These are phyloP conservation scores for Ogataea dorogensis DNA, from an alignment of 805 yeast species.

Conservation along the genomic window DNA sequence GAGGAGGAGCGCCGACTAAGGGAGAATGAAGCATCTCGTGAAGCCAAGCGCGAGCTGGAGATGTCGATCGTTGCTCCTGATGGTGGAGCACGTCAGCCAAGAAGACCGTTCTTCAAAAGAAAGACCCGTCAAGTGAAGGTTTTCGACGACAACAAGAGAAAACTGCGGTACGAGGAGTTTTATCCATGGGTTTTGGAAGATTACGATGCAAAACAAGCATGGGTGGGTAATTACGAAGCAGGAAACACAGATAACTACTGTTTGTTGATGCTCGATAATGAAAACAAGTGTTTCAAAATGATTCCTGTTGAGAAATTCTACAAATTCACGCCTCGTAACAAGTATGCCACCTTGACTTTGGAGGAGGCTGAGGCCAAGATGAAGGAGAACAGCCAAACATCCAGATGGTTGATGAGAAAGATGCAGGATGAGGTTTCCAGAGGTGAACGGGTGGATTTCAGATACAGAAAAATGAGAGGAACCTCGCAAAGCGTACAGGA, in stretches of 20 bases:
- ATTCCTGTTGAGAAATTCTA: slow-evolving; percentile 94
- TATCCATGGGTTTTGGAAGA: slow-evolving; percentile 99
- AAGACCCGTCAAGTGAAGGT: slow-evolving; percentile 83
- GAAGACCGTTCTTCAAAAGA: slow-evolving; percentile 58
- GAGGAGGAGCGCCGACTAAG: slow-evolving; percentile 28
- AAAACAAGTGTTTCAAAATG: slow-evolving; percentile 75
- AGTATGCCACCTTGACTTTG: slow-evolving; percentile 86
- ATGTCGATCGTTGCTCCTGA: slow-evolving; percentile 85
- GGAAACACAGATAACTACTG: slow-evolving; percentile 83
- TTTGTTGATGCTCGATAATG: slow-evolving; percentile 76
- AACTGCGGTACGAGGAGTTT: slow-evolving; percentile 89
- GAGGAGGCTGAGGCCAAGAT: slow-evolving; percentile 96
- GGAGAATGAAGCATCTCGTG: slow-evolving; percentile 32
- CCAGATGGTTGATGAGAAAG: slow-evolving; percentile 95
- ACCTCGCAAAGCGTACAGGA: slow-evolving; percentile 35
- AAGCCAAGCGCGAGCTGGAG: slow-evolving; percentile 42
- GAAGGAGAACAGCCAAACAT: slow-evolving; percentile 71
- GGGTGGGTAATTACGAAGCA: slow-evolving; percentile 96
- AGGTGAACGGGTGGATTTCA: slow-evolving; percentile 49
- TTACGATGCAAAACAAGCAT: slow-evolving; percentile 89
- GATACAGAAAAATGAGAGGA: slow-evolving; percentile 46
- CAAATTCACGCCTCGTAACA: slow-evolving; percentile 88
- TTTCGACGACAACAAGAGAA: slow-evolving; percentile 79
- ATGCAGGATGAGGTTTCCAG: slow-evolving; percentile 64
- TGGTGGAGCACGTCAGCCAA: slow-evolving; percentile 77